Base-by-base conservation (phyloP, 2,329 filamentous ascomycete species). In the Claviceps arundinis region DNA sequence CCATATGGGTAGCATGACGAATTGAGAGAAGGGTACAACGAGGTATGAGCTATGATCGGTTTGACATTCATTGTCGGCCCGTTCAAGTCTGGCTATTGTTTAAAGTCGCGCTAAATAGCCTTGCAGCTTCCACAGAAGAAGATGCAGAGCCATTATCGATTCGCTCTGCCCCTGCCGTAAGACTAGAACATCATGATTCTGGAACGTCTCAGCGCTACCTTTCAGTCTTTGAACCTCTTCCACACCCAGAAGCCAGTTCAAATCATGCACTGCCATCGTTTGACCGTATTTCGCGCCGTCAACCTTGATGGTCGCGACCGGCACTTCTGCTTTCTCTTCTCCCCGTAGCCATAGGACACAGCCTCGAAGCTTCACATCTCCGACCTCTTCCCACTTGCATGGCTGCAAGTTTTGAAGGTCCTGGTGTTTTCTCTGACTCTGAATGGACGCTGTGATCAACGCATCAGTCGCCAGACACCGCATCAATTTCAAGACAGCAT, bases 71-170 rank as follows among this genome's bases (percentile, higher is more conserved):
- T 42, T 37, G 5, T 22, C 19, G 9, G n/a, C 3, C 14, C 34
- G 17, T 5, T 41, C 42, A n/a, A 13, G 7, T 16, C 14, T 45
- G 24, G 3, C 5, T 11, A 5, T 7, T 16, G 30, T 2, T 40
- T 14, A 38, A 22, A 11, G 30, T 34, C 57, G 48, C 16, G 58
- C 60, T 22, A 80, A 47, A 57, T 78, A 83, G 1, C 77, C 78
- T 55, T 82, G 75, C 8, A 84, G 61, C 55, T 73, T 76, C 80
- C 80, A 83, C 7, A 83, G 66, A 50, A 72, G 67, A 51, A 72
- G 52, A 61, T 80, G 75, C 46, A 80, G 48, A 14, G 68, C 62
- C 22, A 69, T 60, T 7, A 73, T 75, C 40, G 67, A 64, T 45
- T 57, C 55, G 58, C 65, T 57, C 65, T 67, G 55, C 64, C 67